phyloP scores from a whole-genome alignment of 2,329 filamentous ascomycete genomes.

The Westerdykella aurantiaca region DNA sequence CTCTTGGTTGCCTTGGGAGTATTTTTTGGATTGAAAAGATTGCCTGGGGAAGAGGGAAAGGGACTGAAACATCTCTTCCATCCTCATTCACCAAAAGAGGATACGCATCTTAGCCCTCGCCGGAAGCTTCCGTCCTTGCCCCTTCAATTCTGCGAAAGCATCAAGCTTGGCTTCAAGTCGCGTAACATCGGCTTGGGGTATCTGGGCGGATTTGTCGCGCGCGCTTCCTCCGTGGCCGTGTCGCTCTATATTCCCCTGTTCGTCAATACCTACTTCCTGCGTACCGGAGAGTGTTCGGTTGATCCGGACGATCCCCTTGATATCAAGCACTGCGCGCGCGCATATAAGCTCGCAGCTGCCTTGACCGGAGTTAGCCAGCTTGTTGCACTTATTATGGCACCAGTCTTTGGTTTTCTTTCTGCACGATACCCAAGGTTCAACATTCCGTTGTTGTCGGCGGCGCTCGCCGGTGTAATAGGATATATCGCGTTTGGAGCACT shows the following conservation, averaged over 20 bases:
- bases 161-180: constrained; percentile 64
- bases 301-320: constrained; percentile 46
- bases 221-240: constrained; percentile 90
- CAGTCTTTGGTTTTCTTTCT: constrained; percentile 80
- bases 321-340: constrained; percentile 77
- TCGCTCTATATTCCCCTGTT: constrained; percentile 91
- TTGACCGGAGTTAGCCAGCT: constrained; percentile 86
- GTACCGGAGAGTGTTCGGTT: constrained; percentile 67
- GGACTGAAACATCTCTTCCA: constrained; percentile 50
- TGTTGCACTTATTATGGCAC: constrained; percentile 76
- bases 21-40: constrained; percentile 65
- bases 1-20: constrained; percentile 68
- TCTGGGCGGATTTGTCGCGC: constrained; percentile 87
- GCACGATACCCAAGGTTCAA: constrained; percentile 61
- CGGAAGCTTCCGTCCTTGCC: constrained; percentile 57
- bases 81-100: constrained; percentile 17
- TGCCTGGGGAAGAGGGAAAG: constrained; percentile 72
- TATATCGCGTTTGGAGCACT: constrained; percentile 74
- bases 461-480: constrained; percentile 68
- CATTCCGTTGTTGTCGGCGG: constrained; percentile 66
- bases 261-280: constrained; percentile 84
- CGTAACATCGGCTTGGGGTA: constrained; percentile 80
- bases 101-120: constrained; percentile 31
- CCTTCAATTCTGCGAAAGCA: constrained; percentile 37
- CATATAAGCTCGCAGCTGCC: constrained; percentile 82